Percentiles rank a stretch among this genome's conserved stretches.
These are phyloP conservation scores for Agapanthus africanus DNA, from an alignment of 106 monocot genomes.

Conservation along the genomic window DNA sequence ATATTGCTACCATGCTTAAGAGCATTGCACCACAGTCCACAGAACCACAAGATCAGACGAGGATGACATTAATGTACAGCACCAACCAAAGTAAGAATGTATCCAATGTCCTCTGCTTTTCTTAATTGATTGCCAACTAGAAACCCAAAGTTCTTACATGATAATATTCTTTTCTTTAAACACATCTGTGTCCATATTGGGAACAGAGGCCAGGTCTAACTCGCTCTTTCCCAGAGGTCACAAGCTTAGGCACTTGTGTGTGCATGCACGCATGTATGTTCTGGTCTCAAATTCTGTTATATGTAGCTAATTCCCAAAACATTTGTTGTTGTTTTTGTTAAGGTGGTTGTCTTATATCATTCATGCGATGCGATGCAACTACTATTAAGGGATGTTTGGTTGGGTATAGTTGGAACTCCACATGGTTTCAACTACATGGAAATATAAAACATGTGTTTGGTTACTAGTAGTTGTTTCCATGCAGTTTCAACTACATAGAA, in stretches of 20 bases:
- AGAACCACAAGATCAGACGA: no score
- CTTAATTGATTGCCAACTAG: no score
- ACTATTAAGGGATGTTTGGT: no score
- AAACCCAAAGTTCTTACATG: no score
- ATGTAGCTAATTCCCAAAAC: not conserved
- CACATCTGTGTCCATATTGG: not conserved
- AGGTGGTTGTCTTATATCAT: not conserved
- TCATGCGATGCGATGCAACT: not conserved
- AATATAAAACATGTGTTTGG: no score
- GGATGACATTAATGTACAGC: not conserved
- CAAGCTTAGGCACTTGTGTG: not conserved
- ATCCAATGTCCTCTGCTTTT: no score
- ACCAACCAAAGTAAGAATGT: no score
- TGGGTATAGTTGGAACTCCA: no score
- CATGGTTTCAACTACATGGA: no score
- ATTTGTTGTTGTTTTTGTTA: not conserved
- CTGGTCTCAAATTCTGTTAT: not conserved
- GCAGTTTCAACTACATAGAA: not conserved
- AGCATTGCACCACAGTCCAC: no score
- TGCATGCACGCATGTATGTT: not conserved
- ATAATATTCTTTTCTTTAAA: not conserved
- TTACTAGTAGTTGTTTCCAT: no score
- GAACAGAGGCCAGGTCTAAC: not conserved
- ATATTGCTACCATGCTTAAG: not conserved
- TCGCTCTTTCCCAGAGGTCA: not conserved